Conservation (phyloP, 768 basidiomycete species). For the Auricularia auricula-judae region DNA sequence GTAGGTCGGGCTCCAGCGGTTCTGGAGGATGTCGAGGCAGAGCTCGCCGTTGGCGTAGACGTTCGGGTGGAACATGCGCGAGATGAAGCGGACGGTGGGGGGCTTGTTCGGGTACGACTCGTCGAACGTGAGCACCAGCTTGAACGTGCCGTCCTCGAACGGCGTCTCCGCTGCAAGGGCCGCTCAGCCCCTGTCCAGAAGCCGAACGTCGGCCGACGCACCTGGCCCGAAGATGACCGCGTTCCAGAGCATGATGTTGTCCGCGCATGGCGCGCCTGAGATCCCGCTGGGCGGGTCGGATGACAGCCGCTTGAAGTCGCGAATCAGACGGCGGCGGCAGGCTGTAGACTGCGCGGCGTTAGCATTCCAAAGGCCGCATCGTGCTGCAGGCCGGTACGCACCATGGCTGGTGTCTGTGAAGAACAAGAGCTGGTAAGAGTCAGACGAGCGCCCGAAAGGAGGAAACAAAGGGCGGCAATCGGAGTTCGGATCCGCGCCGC, state of each 20-base stretch:
- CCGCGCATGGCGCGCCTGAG: constrained; percentile 91
- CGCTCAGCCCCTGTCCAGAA: not conserved
- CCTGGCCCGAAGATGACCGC: constrained; percentile 99
- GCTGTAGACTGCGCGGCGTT: constrained; percentile 65
- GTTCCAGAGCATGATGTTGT: constrained; percentile 99
- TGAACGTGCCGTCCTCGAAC: constrained; percentile 99
- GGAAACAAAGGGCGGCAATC: too few species aligned
- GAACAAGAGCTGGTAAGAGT: not conserved
- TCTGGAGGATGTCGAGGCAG: constrained; percentile 96
- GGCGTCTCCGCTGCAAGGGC: constrained; percentile 79
- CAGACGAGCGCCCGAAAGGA: not conserved
- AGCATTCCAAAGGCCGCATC: not conserved
- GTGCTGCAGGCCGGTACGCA: not conserved
- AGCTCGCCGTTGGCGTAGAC: constrained; percentile 98
- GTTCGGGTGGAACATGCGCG: constrained; percentile 98
- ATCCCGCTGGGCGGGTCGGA: constrained; percentile 94
- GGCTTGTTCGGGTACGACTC: constrained; percentile 99
- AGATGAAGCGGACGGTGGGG: constrained; percentile 93
- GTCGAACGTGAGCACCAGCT: constrained; percentile 88
- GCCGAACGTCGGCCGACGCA: constrained; percentile 25
- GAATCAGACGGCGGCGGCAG: constrained; percentile 88
- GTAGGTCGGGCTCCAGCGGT: constrained; percentile 97
- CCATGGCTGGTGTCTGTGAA: not conserved
- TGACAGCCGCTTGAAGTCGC: constrained; percentile 94
- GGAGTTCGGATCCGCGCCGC: too few species aligned